These are phyloP conservation scores for Colletotrichum kahawae DNA, from an alignment of 2,329 filamentous ascomycete genomes.

Conservation along the genomic window DNA sequence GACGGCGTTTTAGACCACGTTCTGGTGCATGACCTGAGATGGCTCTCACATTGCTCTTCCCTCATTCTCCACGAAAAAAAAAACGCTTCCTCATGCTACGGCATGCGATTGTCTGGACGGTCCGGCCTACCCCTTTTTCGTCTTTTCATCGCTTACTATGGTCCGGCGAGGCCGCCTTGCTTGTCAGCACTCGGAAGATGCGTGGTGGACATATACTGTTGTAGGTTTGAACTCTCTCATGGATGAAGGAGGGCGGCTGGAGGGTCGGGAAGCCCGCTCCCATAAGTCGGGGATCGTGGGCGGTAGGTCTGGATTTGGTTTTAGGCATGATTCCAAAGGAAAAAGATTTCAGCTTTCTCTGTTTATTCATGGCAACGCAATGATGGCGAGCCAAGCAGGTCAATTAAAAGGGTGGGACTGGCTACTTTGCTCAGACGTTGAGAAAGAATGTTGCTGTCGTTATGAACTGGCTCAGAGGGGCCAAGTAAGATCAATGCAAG, in stretches of 20 bases:
- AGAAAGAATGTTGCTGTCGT: conserved; percentile 16
- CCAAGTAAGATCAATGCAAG: not conserved
- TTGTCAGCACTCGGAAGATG: conserved; percentile 13
- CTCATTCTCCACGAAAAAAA: conserved; percentile 21
- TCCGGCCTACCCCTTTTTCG: conserved; percentile 6
- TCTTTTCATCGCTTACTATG: conserved; percentile 17
- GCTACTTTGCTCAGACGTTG: conserved; percentile 20
- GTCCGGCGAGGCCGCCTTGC: conserved; percentile 4
- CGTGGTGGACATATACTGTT: not conserved
- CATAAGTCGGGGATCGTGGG: not conserved
- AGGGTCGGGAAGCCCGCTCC: conserved; percentile 16
- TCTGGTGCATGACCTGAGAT: conserved; percentile 55
- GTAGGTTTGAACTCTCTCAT: not conserved
- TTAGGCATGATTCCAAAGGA: conserved; percentile 23
- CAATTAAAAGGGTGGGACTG: conserved; percentile 21
- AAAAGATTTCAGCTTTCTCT: conserved; percentile 24
- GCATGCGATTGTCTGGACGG: conserved; percentile 9
- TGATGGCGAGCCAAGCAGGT: conserved; percentile 20
- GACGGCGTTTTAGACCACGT: conserved; percentile 52
- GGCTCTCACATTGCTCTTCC: conserved; percentile 47
- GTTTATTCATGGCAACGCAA: conserved; percentile 20
- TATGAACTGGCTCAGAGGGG: conserved; percentile 8
- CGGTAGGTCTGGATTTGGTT: conserved; percentile 17
- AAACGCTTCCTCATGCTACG: not conserved
- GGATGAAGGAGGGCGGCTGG: not conserved